Percentiles rank a stretch among this genome's conserved stretches.
phyloP scores from a whole-genome alignment of 73 alveolate genomes.

The Stentor roeselii region DNA sequence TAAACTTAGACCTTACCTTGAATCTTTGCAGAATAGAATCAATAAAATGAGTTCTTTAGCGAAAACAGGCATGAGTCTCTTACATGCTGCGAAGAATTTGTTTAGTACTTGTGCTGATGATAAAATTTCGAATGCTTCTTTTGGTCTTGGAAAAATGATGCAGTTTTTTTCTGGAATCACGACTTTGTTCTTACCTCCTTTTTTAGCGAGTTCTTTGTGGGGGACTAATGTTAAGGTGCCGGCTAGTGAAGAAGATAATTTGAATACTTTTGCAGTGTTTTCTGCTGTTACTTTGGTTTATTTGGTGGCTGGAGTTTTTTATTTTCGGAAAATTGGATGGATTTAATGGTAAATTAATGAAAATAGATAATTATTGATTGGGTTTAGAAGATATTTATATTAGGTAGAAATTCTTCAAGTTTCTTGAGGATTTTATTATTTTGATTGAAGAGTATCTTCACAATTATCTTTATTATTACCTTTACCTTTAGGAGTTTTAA shows the following conservation, averaged over 20 bases:
- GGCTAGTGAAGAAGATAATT: background rate
- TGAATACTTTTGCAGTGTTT: background rate
- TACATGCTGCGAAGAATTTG: background rate
- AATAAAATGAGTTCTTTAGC: background rate
- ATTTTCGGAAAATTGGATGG: background rate
- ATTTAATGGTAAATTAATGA: no score
- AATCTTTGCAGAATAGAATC: background rate
- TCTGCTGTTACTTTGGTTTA: background rate
- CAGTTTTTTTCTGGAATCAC: background rate
- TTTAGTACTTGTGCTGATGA: background rate
- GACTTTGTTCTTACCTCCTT: background rate
- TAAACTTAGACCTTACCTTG: background rate
- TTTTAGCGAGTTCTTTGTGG: background rate
- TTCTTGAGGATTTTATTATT: no score
- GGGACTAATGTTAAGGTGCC: background rate
- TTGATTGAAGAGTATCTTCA: no score
- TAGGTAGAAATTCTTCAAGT: no score
- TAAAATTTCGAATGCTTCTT: background rate
- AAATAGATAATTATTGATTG: no score
- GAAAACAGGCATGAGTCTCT: background rate
- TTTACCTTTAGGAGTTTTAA: no score
- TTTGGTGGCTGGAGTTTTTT: background rate
- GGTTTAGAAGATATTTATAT: no score
- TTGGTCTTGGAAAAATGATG: background rate
- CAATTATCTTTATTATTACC: no score